phyloP scores from a whole-genome alignment of 352 stramenopile species.

The Phytophthora quininea region DNA sequence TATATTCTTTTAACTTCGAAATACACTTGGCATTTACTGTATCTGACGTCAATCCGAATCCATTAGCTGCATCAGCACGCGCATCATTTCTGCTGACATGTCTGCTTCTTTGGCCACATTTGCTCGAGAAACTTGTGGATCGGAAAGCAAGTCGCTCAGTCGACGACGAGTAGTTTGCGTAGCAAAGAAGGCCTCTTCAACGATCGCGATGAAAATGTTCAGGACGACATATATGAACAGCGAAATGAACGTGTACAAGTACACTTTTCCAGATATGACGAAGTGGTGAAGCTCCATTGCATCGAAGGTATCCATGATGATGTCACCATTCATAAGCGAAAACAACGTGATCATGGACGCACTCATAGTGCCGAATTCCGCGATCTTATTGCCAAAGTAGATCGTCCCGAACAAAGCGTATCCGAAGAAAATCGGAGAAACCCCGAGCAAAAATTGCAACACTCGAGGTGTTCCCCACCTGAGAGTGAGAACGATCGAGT shows the following conservation, averaged over 20 bases:
- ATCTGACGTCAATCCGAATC: conserved; percentile 29
- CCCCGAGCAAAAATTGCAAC: conserved; percentile 86
- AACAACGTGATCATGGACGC: conserved; percentile 87
- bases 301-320: conserved; percentile 91
- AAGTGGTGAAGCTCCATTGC: conserved; percentile 79
- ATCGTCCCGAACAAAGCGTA: conserved; percentile 90
- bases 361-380: conserved; percentile 73
- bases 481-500: conserved; percentile 92
- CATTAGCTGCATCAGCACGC: conserved; percentile 52
- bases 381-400: conserved; percentile 86
- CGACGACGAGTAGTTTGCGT: conserved; percentile 67
- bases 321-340: conserved; percentile 90
- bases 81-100: conserved; percentile 65
- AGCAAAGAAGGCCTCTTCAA: conserved; percentile 93
- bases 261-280: conserved; percentile 71
- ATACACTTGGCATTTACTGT: not conserved
- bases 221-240: conserved; percentile 95
- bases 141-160: conserved; percentile 64
- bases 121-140: conserved; percentile 44
- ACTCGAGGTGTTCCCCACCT: conserved; percentile 81
- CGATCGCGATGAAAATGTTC: conserved; percentile 93
- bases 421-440: conserved; percentile 88
- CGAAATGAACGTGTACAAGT: conserved; percentile 89
- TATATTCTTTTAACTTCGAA: conserved; percentile 4
- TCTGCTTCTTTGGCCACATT: conserved; percentile 48